phyloP scores from a whole-genome alignment of 495 filamentous ascomycete genomes.

The Tuber microsphaerosporum region DNA sequence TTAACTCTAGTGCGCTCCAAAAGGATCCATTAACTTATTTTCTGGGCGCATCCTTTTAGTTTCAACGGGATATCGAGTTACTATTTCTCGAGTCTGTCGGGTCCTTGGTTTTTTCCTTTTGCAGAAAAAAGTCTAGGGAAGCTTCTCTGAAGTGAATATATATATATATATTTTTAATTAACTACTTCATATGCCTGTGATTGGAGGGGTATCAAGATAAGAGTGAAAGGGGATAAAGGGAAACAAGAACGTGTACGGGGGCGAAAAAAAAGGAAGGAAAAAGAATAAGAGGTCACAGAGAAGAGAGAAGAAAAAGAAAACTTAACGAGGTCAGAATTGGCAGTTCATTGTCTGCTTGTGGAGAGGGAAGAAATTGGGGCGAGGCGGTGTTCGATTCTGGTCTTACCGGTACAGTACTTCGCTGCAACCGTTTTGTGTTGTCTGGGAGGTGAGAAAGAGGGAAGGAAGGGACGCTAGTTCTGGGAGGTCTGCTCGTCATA shows the following conservation, averaged over 20 bases:
- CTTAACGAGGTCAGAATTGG: neutral
- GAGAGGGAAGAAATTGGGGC: neutral
- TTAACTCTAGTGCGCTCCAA: neutral
- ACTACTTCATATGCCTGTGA: neutral
- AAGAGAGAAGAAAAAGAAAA: neutral
- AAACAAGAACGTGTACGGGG: neutral
- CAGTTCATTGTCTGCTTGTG: neutral
- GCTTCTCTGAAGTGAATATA: neutral
- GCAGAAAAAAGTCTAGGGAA: neutral
- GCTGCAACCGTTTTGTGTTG: slow-evolving; percentile 4
- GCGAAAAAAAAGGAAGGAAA: neutral
- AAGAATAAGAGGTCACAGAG: neutral
- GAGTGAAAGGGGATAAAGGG: neutral
- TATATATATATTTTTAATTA: neutral
- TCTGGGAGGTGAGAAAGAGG: neutral
- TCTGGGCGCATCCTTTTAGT: neutral
- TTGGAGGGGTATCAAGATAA: neutral
- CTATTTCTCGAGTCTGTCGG: neutral
- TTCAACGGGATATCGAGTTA: neutral
- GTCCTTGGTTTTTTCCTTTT: neutral
- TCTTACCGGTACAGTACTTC: neutral
- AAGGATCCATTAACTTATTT: neutral
- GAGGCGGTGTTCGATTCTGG: neutral
- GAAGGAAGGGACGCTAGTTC: neutral
- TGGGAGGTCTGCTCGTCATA: neutral